phyloP scores from a whole-genome alignment of 2,329 filamentous ascomycete genomes.

The Ceratocystis eucalypticola region DNA sequence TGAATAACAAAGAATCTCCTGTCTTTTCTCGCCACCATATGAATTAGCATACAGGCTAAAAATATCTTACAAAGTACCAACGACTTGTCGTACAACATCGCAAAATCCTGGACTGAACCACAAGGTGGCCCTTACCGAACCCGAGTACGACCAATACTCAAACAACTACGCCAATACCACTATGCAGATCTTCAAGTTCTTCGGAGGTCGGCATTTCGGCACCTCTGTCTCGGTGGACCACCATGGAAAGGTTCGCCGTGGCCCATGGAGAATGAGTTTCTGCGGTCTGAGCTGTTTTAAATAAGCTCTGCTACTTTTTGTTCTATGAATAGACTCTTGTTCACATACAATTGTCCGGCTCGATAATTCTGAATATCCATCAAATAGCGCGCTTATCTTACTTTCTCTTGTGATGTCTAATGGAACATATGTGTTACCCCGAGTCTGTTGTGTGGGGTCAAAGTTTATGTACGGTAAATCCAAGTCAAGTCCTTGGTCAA shows the following conservation, averaged over 20 bases:
- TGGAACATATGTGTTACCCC: neutral
- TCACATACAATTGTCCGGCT: neutral
- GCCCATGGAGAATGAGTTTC: conserved; percentile 38
- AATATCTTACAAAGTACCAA: too few relatives aligned
- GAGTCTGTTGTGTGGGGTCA: neutral
- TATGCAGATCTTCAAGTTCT: conserved; percentile 34
- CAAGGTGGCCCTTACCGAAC: too few relatives aligned
- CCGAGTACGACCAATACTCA: neutral
- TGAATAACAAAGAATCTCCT: too few relatives aligned
- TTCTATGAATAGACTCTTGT: neutral
- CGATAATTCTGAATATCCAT: neutral
- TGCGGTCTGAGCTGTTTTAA: conserved; percentile 41
- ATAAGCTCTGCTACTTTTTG: conserved; percentile 8
- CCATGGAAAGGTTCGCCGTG: conserved; percentile 33
- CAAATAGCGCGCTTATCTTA: neutral
- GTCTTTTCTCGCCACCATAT: too few relatives aligned
- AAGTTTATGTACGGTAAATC: neutral
- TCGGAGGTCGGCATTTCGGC: conserved; percentile 38
- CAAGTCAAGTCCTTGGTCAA: neutral
- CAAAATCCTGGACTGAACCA: too few relatives aligned
- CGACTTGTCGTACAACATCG: too few relatives aligned
- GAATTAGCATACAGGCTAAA: too few relatives aligned
- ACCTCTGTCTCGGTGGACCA: conserved; percentile 35
- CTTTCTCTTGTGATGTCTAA: neutral
- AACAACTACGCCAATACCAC: conserved; percentile 28